Evolutionary conservation across 2,329 filamentous ascomycete genomes (phyloP), one percentile per base, ranked within the genome.

Genomic region (Fusarium succisae): DNA sequence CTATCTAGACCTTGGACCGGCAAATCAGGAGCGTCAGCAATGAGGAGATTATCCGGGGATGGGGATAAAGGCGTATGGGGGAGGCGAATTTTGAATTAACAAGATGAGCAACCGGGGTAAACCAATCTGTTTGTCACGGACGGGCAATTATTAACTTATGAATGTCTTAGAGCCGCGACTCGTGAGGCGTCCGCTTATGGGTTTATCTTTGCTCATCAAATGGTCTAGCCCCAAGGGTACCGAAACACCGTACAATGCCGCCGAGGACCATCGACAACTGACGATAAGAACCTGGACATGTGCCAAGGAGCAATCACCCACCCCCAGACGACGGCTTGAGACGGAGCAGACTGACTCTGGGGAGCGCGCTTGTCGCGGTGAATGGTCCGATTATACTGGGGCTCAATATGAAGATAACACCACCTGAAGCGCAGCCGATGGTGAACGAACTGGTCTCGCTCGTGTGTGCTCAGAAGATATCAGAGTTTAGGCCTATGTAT

Each of bases 311-410:
- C 15, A 53, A 59, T 39, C n/a, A 64, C 32, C 62, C 37, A 66
- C 63, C 67, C 63, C 64, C 60, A 65, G 64, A 70, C 51, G 66
- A 56, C 63, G 73, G 69, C 62, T 72, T 72, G 43, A 70, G 60
- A 61, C 66, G 70, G 73, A 69, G 32, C 56, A 58, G 28, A 50
- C n/a, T 58, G 56, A 58, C 59, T 76, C 69, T 78, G 76, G 76
- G 76, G 75, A 72, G 60, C 67, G 76, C 76, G 77, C 76, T 78
- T 78, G 76, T 78, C 76, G 77, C 76, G 77, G 63, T 68, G 72
- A 61, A 68, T 77, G 76, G 73, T 54, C 66, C 59, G 64, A 74
- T 68, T 65, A 75, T 30, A 70, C 66, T 64, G 71, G 66, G 69
- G 55, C 65, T 43, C 59, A 69, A 61, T 45, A 50, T 67, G 64